These are phyloP conservation scores for Perkinsus chesapeaki DNA, from an alignment of 169 alveolate species.

Conservation along the genomic window DNA sequence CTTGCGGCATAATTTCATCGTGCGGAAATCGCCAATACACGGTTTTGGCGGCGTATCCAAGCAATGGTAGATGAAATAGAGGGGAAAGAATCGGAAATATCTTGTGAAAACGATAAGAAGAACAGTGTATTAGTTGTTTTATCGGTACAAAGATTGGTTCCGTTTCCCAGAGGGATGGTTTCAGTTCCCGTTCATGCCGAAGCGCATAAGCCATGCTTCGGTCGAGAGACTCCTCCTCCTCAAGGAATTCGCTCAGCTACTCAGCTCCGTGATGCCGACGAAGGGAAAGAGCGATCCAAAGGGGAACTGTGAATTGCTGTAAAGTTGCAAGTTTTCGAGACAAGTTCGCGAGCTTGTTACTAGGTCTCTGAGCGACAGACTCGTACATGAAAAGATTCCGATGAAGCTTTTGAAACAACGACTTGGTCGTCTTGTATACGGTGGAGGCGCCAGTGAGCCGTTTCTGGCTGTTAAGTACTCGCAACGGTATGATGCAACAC, in stretches of 20 bases:
- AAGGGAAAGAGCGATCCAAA: not conserved
- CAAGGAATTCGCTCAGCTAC: not conserved
- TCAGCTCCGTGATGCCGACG: not conserved
- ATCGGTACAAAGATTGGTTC: no score
- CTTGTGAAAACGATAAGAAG: no score
- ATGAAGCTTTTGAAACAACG: not conserved
- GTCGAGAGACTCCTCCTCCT: not conserved
- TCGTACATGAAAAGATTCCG: not conserved
- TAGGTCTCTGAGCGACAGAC: not conserved
- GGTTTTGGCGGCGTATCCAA: no score
- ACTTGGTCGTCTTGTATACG: not conserved
- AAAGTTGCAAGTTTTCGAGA: not conserved
- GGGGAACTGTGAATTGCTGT: not conserved
- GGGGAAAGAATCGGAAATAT: no score
- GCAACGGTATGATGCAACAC: not conserved
- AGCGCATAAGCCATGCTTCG: not conserved
- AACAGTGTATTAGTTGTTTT: no score
- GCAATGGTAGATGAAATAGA: no score
- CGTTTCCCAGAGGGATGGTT: no score
- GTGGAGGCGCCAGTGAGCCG: not conserved
- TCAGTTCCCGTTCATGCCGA: not conserved
- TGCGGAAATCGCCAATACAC: no score
- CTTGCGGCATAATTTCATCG: no score
- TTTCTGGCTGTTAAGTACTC: not conserved
- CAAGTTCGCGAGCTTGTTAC: not conserved